phyloP scores from a whole-genome alignment of 75 land plant species.

The Pinus taeda region DNA sequence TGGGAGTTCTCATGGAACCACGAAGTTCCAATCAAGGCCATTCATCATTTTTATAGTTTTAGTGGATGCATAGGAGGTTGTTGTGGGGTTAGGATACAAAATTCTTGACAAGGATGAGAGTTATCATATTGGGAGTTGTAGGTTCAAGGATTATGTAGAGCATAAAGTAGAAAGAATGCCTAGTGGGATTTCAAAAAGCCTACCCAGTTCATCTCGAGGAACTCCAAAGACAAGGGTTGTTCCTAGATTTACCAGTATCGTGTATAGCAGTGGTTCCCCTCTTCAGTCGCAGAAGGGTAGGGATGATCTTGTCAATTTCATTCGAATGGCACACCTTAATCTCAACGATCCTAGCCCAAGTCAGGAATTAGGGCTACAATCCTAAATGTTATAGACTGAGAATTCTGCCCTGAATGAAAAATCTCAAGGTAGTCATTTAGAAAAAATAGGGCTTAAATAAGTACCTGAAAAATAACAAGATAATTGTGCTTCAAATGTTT shows the following conservation, averaged over 20 bases:
- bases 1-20: no score
- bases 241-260: not conserved
- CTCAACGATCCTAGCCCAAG: constrained; percentile 18
- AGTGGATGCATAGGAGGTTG: no score
- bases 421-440: constrained; percentile 37
- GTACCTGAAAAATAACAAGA: no score
- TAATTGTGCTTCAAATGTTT: no score
- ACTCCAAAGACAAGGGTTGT: constrained; percentile 31
- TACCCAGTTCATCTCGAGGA: constrained; percentile 46
- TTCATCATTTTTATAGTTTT: no score
- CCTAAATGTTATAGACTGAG: constrained; percentile 18
- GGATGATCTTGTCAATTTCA: constrained; percentile 10
- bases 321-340: constrained; percentile 24
- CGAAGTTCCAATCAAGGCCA: no score
- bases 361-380: not conserved
- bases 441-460: no score
- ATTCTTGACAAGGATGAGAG: no score
- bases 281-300: constrained; percentile 15
- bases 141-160: constrained; percentile 15
- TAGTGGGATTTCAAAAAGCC: constrained; percentile 65
- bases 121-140: constrained; percentile 6
- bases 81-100: constrained; percentile 71
- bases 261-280: constrained; percentile 10
- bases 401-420: constrained; percentile 47
- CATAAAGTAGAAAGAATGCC: constrained; percentile 19